Evolutionary conservation across 78 protist species (phyloP).

Genomic region (Monosiga brevicollis): DNA sequence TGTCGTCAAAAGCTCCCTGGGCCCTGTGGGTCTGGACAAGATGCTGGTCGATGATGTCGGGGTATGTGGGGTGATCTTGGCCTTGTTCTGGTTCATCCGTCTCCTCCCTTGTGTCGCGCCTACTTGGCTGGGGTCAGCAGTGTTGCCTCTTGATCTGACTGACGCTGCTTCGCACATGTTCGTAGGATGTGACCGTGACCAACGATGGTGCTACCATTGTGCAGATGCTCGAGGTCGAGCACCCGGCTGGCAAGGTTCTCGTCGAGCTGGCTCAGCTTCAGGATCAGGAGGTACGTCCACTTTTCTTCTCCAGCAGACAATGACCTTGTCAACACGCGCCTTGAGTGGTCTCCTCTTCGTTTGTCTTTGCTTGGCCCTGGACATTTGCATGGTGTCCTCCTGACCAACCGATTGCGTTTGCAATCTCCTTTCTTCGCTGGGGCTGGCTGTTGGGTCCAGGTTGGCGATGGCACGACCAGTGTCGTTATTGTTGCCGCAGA

Average conservation of each 20-base stretch:
- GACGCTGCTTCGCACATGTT: too few relatives aligned
- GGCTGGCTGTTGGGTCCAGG: too few relatives aligned
- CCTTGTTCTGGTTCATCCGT: background rate
- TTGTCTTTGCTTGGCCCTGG: too few relatives aligned
- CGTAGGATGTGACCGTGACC: slow-evolving; percentile 78
- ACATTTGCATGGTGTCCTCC: too few relatives aligned
- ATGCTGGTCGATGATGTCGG: slow-evolving; percentile 98
- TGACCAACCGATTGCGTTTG: too few relatives aligned
- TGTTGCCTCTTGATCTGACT: too few relatives aligned
- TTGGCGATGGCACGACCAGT: slow-evolving; percentile 97
- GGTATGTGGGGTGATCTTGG: background rate
- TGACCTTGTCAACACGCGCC: too few relatives aligned
- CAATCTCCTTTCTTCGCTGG: too few relatives aligned
- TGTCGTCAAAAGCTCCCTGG: slow-evolving; percentile 92
- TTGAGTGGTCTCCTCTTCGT: too few relatives aligned
- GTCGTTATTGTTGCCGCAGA: slow-evolving; percentile 98
- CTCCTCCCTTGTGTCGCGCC: background rate
- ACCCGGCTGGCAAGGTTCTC: slow-evolving; percentile 92
- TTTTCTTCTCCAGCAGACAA: too few relatives aligned
- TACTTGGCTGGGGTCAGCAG: background rate
- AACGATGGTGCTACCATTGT: slow-evolving; percentile 97
- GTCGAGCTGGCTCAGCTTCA: slow-evolving; percentile 86
- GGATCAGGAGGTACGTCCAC: slow-evolving; percentile 79
- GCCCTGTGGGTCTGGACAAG: slow-evolving; percentile 99
- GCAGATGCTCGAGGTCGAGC: slow-evolving; percentile 85